Base-by-base conservation (phyloP, 1,284 basidiomycete species). In the Malassezia caprae region DNA sequence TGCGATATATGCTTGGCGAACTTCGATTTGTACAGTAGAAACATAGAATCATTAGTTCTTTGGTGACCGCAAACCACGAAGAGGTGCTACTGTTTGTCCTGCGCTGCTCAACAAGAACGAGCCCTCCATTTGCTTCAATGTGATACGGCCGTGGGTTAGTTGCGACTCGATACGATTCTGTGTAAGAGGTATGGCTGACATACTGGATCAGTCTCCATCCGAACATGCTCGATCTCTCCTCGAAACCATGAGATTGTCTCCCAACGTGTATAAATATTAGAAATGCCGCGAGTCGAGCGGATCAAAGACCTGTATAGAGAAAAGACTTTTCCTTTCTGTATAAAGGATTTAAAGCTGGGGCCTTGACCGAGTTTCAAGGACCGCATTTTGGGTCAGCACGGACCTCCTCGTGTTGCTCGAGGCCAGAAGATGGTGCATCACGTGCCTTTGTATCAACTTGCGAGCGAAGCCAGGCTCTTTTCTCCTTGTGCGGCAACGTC, bases 1-100 rank as follows among this genome's bases (percentile, higher is more conserved):
- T 61, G n/a, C 59, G 67, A 15, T 41, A 42, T 23, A 59, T 73
- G 51, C 60, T 69, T 8, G 70, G 70, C 12, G 67, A 69, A 28
- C 51, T 64, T 28, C 64, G 58, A 17, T 60, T 72, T 41, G 26
- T 72, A 23, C 6, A 44, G 4, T 48, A 48, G n/a, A 24, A 27
- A 11, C 23, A 42, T 12, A 17, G 17, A 23, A n/a, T 1, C 13
- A 31, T 12, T 23, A 28, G 30, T 3, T 6, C 8, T 24, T 8
- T 26, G 8, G 21, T 15, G 19, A 17, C 4, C 52, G 44, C 3
- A 17, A 15, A 13, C 54, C 54, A 4, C 54, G 42, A 12, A 56
- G 24, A 10, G 32, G 42, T 6, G 49, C 17, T 8, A 11, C 7
- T 23, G 23, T 8, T 1, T 26, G 30, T 3, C 24, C 32, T 15